phyloP scores from a whole-genome alignment of 2,329 filamentous ascomycete species.

The Phaeosphaeriaceae sp. region DNA sequence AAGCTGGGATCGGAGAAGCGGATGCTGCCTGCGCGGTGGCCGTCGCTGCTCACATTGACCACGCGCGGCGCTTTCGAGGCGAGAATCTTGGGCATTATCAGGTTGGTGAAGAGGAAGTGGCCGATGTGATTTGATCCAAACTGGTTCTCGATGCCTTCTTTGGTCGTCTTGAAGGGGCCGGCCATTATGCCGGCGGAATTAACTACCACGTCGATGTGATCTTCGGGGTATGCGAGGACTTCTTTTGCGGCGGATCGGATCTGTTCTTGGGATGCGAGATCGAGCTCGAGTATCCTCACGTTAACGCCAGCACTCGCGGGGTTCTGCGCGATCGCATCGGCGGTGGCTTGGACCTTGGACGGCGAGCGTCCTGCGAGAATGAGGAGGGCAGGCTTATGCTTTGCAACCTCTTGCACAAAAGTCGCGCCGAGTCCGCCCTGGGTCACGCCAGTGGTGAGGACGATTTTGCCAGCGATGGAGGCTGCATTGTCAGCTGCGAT shows the following conservation, averaged over 20 bases:
- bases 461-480: conserved; percentile 49
- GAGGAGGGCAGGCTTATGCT: conserved; percentile 33
- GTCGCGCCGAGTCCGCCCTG: conserved; percentile 37
- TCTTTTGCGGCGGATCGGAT: conserved; percentile 45
- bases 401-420: conserved; percentile 37
- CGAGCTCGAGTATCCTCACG: conserved; percentile 40
- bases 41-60: conserved; percentile 53
- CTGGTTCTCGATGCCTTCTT: conserved; percentile 49
- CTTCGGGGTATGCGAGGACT: conserved; percentile 35
- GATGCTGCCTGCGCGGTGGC: conserved; percentile 49
- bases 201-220: conserved; percentile 52
- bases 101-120: conserved; percentile 56
- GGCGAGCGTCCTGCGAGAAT: conserved; percentile 52
- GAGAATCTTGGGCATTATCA: conserved; percentile 54
- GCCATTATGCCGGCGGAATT: conserved; percentile 51
- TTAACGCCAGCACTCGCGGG: conserved; percentile 41
- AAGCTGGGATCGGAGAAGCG: conserved; percentile 55
- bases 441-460: conserved; percentile 62
- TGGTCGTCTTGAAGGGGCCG: conserved; percentile 30
- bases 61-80: conserved; percentile 43
- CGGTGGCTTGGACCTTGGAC: conserved; percentile 50
- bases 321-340: conserved; percentile 43
- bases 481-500: conserved; percentile 52
- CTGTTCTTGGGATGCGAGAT: conserved; percentile 47
- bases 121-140: conserved; percentile 60